These are phyloP conservation scores for Parathielavia hyrcaniae DNA, from an alignment of 495 filamentous ascomycete species.

Conservation along the genomic window DNA sequence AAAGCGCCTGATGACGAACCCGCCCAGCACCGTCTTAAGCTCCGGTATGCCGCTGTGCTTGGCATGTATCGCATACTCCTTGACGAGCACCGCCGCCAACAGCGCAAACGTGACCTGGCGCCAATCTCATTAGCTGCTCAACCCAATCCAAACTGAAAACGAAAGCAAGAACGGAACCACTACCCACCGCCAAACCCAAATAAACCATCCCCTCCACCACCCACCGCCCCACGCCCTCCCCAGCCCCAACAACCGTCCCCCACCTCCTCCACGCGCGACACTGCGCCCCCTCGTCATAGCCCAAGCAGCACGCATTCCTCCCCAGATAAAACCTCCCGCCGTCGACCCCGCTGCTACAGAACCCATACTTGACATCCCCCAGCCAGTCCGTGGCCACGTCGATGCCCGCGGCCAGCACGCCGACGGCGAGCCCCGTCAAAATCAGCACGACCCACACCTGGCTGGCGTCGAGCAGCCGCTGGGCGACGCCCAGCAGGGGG, in stretches of 20 bases:
- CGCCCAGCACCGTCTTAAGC: slow-evolving; percentile 93
- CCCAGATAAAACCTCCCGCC: slow-evolving; percentile 88
- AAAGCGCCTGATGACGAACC: slow-evolving; percentile 88
- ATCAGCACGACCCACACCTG: slow-evolving; percentile 90
- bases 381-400: slow-evolving; percentile 94
- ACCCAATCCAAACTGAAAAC: slow-evolving; percentile 21
- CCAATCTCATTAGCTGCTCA: background rate
- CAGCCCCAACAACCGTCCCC: slow-evolving; percentile 64
- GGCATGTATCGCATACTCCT: slow-evolving; percentile 78
- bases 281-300: slow-evolving; percentile 69
- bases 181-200: slow-evolving; percentile 64
- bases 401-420: slow-evolving; percentile 77
- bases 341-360: slow-evolving; percentile 62
- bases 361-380: slow-evolving; percentile 88
- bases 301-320: slow-evolving; percentile 85
- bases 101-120: slow-evolving; percentile 71
- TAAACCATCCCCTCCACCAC: slow-evolving; percentile 83
- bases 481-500: slow-evolving; percentile 59
- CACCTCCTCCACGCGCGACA: slow-evolving; percentile 83
- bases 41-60: slow-evolving; percentile 97
- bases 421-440: slow-evolving; percentile 65
- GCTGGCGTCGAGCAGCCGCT: slow-evolving; percentile 69
- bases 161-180: background rate
- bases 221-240: slow-evolving; percentile 57
- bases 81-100: slow-evolving; percentile 72